These are phyloP conservation scores for Allomyces javanicus DNA, from an alignment of 192 early-diverging fungal genomes.

Conservation along the genomic window DNA sequence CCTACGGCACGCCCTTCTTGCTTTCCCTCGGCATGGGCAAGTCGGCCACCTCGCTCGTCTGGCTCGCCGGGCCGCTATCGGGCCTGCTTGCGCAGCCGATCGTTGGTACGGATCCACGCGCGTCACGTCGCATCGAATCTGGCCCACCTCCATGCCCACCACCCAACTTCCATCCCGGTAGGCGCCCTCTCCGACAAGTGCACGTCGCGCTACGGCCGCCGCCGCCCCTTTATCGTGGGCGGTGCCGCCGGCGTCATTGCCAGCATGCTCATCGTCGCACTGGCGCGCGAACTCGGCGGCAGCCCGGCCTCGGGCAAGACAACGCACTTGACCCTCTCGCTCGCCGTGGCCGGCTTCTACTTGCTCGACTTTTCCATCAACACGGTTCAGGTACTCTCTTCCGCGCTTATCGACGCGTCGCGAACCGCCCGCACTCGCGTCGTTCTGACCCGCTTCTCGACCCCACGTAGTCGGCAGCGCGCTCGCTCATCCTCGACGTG, in stretches of 20 bases:
- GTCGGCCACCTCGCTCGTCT: conserved; percentile 46
- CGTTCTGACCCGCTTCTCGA: too few relatives aligned
- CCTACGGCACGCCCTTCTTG: conserved; percentile 57
- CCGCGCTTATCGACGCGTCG: too few relatives aligned
- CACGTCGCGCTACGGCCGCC: conserved; percentile 47
- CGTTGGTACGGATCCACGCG: neutral
- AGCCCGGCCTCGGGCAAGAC: neutral
- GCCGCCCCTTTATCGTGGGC: conserved; percentile 66
- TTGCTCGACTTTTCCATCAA: conserved; percentile 88
- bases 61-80: conserved; percentile 61
- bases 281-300: conserved; percentile 36
- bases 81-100: conserved; percentile 9
- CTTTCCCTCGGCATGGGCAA: conserved; percentile 38
- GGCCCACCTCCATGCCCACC: conserved; percentile 1
- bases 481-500: conserved; percentile 72
- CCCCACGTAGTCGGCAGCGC: conserved; percentile 23
- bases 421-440: too few relatives aligned
- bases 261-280: conserved; percentile 51
- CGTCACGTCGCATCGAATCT: too few relatives aligned
- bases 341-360: conserved; percentile 70
- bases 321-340: conserved; percentile 23
- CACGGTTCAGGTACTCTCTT: conserved; percentile 37
- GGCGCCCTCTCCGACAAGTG: conserved; percentile 65
- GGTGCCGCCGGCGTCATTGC: conserved; percentile 39
- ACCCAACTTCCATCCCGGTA: conserved; percentile 22